Percentiles rank a stretch among this genome's conserved stretches.
Conservation (phyloP, 2,329 filamentous ascomycete genomes). For the Alternaria longipes region DNA sequence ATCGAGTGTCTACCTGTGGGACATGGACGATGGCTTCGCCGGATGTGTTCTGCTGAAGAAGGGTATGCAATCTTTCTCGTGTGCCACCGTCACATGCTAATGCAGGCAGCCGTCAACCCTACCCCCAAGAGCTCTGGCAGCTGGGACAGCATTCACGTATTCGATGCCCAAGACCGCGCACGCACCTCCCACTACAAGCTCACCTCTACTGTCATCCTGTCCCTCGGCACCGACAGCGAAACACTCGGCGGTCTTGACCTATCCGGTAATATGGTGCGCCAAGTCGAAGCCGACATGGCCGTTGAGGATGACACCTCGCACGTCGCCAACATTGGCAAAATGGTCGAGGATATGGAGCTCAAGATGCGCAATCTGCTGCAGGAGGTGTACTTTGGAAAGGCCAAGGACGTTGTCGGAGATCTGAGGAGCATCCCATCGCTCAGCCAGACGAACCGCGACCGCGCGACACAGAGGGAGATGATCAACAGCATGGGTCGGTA, state of each 20-base stretch:
- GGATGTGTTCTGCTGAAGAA: slow-evolving; percentile 97
- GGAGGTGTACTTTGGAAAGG: slow-evolving; percentile 99
- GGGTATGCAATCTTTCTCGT: slow-evolving; percentile 61
- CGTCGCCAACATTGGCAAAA: slow-evolving; percentile 87
- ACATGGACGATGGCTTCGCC: slow-evolving; percentile 96
- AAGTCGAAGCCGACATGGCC: slow-evolving; percentile 89
- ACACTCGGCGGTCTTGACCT: slow-evolving; percentile 87
- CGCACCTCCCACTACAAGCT: slow-evolving; percentile 96
- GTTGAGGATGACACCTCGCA: slow-evolving; percentile 92
- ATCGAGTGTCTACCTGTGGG: slow-evolving; percentile 97
- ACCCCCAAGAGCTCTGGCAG: slow-evolving; percentile 76
- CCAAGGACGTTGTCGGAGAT: slow-evolving; percentile 97
- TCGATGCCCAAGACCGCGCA: slow-evolving; percentile 92
- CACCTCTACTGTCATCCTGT: slow-evolving; percentile 94
- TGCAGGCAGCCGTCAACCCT: slow-evolving; percentile 68
- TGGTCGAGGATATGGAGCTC: slow-evolving; percentile 99
- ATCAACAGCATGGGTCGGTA: slow-evolving; percentile 66
- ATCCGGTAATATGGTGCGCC: slow-evolving; percentile 96
- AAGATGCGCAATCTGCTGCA: slow-evolving; percentile 99
- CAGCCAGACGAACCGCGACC: slow-evolving; percentile 84
- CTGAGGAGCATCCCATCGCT: slow-evolving; percentile 85
- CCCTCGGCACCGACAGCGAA: slow-evolving; percentile 74
- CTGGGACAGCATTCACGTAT: slow-evolving; percentile 99
- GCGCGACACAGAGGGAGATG: slow-evolving; percentile 87
- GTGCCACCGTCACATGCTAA: slow-evolving; percentile 18